Conservation (phyloP, 192 early-diverging fungal genomes). For the Piromyces finnis region DNA sequence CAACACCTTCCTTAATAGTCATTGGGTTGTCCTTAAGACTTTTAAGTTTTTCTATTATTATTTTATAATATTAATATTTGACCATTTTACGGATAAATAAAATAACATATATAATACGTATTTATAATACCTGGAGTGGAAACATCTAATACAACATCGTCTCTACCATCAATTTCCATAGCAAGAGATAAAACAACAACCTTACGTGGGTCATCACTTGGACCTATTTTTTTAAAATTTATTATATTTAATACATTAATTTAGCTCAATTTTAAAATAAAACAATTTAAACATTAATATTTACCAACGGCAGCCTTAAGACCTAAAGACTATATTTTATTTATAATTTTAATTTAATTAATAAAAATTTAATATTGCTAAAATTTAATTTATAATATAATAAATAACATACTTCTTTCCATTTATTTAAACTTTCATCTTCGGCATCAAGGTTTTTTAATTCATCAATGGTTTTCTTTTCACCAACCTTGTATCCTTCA, state of each 20-base stretch:
- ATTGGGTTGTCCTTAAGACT: constrained; percentile 52
- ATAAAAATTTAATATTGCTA: background rate
- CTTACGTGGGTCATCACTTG: constrained; percentile 46
- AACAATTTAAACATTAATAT: too few species aligned
- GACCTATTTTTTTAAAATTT: constrained; percentile 4
- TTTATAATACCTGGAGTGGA: constrained; percentile 48
- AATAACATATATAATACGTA: too few species aligned
- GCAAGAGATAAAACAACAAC: constrained; percentile 55
- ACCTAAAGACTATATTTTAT: constrained; percentile 45
- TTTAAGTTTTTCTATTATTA: constrained; percentile 32
- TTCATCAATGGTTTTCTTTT: constrained; percentile 80
- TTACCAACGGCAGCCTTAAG: constrained; percentile 27
- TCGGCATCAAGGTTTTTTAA: constrained; percentile 66
- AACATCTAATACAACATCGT: constrained; percentile 61
- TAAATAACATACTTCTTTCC: constrained; percentile 62
- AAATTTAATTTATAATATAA: too few species aligned
- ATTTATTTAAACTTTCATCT: constrained; percentile 88
- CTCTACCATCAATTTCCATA: constrained; percentile 52
- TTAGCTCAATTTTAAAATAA: too few species aligned
- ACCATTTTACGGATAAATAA: too few species aligned
- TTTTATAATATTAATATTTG: background rate
- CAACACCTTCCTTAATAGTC: constrained; percentile 89
- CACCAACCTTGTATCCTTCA: constrained; percentile 74
- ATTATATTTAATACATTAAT: too few species aligned
- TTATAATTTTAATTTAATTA: background rate